Base-by-base conservation (phyloP, 2,329 filamentous ascomycete species). In the Pyrenophora tritici-repentis region DNA sequence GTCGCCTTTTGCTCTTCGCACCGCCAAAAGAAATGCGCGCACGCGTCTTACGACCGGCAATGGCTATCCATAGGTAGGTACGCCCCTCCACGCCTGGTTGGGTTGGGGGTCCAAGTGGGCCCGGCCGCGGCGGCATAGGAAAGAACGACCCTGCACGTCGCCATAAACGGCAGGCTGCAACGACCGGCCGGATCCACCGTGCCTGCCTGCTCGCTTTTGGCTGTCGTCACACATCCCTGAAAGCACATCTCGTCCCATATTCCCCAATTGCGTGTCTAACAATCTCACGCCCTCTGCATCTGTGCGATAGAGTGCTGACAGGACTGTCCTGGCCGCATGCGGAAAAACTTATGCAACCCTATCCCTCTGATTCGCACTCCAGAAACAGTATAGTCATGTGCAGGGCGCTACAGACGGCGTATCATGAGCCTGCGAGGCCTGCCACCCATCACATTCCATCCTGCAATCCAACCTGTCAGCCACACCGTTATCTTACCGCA, bases 21-120 rank as follows among this genome's bases (percentile, higher is more conserved):
- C 22, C 40, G 50, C 50, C 47, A 58, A 61, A 58, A 58, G 40
- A 20, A 61, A 54, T 39, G 35, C 38, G 17, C 24, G 37, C 34
- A 31, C 38, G 17, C 24, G 37, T 32, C 37, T 38, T 24, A 38
- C 39, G 47, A 43, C 43, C 38, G 43, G 43, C 7, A 18, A 3
- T 18, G 18, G 18, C 18, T 18, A 24, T 24, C 22, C 22, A 24
- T 24, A 24, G n/a, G n/a, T n/a, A 3, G 3, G 3, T 18, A 18
- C 22, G 22, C 22, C 22, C 22, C 22, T 24, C 22, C 22, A 24
- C 22, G 24, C 31, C 13, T 17, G 33, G 13, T 43, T 16, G 7
- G 39, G 39, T 52, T 36, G 32, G 32, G 42, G 36, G 41, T 37
- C 44, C 35, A 32, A 41, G 35, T 46, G 45, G 22, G 8, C 6